These are phyloP conservation scores for Mucor racemosus DNA, from an alignment of 371 early-diverging fungal species.

Conservation along the genomic window DNA sequence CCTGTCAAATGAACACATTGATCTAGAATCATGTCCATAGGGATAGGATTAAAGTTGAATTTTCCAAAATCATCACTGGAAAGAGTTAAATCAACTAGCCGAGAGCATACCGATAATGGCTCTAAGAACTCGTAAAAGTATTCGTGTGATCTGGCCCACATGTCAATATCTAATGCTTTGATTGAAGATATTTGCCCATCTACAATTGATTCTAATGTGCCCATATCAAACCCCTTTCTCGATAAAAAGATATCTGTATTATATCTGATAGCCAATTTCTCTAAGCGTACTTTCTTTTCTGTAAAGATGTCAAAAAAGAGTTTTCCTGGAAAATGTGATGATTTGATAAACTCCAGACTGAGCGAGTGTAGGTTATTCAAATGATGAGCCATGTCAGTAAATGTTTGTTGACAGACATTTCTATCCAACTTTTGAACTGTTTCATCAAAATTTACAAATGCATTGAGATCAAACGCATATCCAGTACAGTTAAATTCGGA, in stretches of 20 bases:
- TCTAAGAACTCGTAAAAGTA: not conserved
- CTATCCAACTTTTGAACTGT: not conserved
- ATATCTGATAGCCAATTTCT: not conserved
- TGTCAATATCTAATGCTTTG: slow-evolving; percentile 4
- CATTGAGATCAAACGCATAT: slow-evolving; percentile 4
- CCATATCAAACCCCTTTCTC: not conserved
- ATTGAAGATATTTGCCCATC: not conserved
- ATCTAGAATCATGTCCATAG: slow-evolving; percentile 15
- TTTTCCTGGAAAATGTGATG: slow-evolving; percentile 11
- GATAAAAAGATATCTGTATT: not conserved
- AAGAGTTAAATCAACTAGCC: not conserved
- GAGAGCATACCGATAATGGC: slow-evolving; percentile 10
- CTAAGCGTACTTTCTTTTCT: not conserved
- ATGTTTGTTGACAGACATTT: not conserved
- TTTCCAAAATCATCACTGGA: slow-evolving; percentile 10
- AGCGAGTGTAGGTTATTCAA: not conserved
- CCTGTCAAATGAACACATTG: not conserved
- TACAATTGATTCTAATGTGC: not conserved
- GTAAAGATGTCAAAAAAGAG: not conserved
- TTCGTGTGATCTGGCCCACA: slow-evolving; percentile 7
- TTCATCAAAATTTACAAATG: slow-evolving; percentile 13
- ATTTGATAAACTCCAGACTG: not conserved
- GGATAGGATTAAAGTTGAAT: slow-evolving; percentile 11
- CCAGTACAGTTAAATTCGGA: not conserved
- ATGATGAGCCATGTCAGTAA: not conserved